These are phyloP conservation scores for Malassezia yamatoensis DNA, from an alignment of 1,284 basidiomycete species.

Conservation along the genomic window DNA sequence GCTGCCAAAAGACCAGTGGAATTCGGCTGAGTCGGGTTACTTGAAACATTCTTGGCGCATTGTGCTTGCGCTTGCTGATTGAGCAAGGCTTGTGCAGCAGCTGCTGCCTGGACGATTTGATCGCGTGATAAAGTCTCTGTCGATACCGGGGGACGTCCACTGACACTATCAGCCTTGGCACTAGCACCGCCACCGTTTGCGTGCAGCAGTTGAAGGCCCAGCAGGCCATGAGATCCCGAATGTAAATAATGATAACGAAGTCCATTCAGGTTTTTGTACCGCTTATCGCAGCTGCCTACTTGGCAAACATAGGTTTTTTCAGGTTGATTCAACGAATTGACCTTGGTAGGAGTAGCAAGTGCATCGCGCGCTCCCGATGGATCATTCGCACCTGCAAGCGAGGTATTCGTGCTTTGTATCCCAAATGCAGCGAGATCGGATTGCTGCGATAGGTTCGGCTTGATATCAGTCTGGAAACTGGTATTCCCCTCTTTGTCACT, in stretches of 20 bases:
- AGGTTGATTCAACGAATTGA: background rate
- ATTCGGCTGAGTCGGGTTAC: background rate
- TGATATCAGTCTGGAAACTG: background rate
- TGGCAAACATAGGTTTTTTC: conserved; percentile 41
- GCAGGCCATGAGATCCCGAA: conserved; percentile 68
- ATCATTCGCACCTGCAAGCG: background rate
- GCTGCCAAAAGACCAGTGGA: conserved; percentile 7
- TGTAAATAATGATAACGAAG: conserved; percentile 87
- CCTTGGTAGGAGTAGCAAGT: background rate
- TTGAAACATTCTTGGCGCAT: conserved; percentile 20
- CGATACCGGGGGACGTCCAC: conserved; percentile 39
- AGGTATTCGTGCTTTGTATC: background rate
- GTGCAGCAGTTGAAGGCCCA: conserved; percentile 45
- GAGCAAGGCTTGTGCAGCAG: conserved; percentile 34
- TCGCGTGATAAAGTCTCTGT: conserved; percentile 39
- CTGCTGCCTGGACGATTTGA: conserved; percentile 41
- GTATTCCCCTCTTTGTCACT: background rate
- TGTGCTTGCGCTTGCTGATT: conserved; percentile 34
- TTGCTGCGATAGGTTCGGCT: background rate
- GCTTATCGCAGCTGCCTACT: conserved; percentile 60
- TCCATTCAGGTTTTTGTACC: conserved; percentile 70
- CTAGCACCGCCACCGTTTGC: conserved; percentile 40
- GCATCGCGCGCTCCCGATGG: background rate
- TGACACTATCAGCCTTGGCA: conserved; percentile 39
- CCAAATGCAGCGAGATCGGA: conserved; percentile 3